A percentile compares a stretch with the other conserved stretches of the same genome.
Evolutionary conservation across 2,329 filamentous ascomycete species (phyloP).

Genomic region (Trichoderma sp.): DNA sequence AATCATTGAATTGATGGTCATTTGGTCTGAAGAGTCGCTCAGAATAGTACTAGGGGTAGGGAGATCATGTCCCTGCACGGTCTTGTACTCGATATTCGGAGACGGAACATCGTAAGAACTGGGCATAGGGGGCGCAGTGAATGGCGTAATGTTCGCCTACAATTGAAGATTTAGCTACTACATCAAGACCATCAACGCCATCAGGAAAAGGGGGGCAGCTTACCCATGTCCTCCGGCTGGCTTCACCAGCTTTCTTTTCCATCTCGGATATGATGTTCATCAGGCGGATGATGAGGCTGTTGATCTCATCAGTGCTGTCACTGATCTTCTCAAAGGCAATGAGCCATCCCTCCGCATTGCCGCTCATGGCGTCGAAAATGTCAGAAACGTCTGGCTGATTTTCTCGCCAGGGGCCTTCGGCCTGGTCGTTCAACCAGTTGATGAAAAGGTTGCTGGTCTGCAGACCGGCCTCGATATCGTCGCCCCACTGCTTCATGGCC

Average conservation of each 20-base stretch:
- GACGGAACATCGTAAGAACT: constrained; percentile 11
- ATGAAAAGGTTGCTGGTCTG: constrained; percentile 76
- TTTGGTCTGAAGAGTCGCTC: constrained; percentile 29
- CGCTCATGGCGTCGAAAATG: constrained; percentile 87
- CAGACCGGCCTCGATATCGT: constrained; percentile 78
- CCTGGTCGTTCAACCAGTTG: constrained; percentile 70
- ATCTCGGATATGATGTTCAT: constrained; percentile 81
- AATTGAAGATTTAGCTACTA: not conserved
- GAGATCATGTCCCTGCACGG: not conserved
- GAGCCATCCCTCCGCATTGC: constrained; percentile 89
- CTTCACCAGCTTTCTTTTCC: constrained; percentile 79
- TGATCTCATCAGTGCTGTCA: constrained; percentile 70
- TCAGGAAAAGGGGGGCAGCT: constrained; percentile 37
- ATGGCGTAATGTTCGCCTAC: constrained; percentile 34
- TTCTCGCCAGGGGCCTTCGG: constrained; percentile 60
- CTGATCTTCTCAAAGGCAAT: constrained; percentile 77
- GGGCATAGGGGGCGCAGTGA: constrained; percentile 28
- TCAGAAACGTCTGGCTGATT: constrained; percentile 66
- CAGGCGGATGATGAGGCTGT: constrained; percentile 69
- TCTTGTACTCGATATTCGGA: constrained; percentile 18
- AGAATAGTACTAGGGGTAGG: constrained; percentile 26
- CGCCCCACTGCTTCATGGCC: constrained; percentile 74
- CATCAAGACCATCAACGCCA: not conserved
- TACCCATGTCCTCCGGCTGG: constrained; percentile 77
- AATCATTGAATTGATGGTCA: constrained; percentile 23